Evolutionary conservation across 768 basidiomycete genomes (phyloP), one percentile per base, ranked within the genome.

Genomic region (Trametes punicea): DNA sequence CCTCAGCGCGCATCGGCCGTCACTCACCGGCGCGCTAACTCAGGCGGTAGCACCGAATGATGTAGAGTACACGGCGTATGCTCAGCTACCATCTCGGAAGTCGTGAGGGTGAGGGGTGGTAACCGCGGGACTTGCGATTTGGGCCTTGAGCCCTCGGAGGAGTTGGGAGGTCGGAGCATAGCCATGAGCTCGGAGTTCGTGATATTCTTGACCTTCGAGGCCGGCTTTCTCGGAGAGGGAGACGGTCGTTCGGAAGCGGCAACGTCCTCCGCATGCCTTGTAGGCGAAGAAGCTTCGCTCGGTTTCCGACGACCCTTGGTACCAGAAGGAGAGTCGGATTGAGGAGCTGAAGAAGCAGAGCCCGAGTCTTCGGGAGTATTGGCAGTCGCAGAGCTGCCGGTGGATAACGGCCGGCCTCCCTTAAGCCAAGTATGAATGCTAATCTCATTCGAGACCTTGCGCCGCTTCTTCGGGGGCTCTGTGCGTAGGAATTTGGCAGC

Each of bases 41-140:
- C 85, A 2, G 82, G 78, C 7, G 91, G 88, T 9, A 93, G 78
- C 20, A 88, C 66, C 11, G 84, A 81, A 16, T 74, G 69, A 67
- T 92, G 89, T 39, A 90, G 66, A 1, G 90, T 91, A 57, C 88
- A 90, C 0, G 91, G 87, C 0, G 82, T 87, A 65, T 92, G 80
- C 60, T 81, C 66, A 25, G 84, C 77, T 2, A 93, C 81, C 71
- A 89, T 74, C 16, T 75, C 69, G 16, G 90, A 82, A 42, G 75
- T 85, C 6, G 78, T 73, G 2, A 93, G 79, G 2, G 74, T 79
- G 26, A 92, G 69, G 6, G 89, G 89, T n/a, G 68, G 79, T 73
- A 69, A 69, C 6, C 63, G 64, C 6, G 54, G 54, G 2, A 55
- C 31, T 21, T 70, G 62, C 4, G 50, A 61, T 60, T 72, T 73